These are phyloP conservation scores for Vigna hirtella DNA, from an alignment of 306 rosid species.

Conservation along the genomic window DNA sequence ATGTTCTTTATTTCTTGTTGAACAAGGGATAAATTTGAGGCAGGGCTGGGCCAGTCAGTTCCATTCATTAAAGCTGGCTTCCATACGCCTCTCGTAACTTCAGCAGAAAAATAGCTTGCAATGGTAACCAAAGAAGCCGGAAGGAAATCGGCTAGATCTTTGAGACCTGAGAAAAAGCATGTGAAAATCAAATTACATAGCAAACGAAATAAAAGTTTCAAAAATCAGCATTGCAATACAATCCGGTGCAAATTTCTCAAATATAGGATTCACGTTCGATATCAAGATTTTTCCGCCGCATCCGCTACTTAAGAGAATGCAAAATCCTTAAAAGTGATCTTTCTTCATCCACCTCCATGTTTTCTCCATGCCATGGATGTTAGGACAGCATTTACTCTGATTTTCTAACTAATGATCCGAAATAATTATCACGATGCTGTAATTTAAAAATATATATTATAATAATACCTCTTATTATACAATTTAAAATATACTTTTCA, in stretches of 20 bases:
- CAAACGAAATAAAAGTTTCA: constrained; percentile 39
- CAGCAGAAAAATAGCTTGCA: constrained; percentile 89
- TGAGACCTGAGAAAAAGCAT: constrained; percentile 71
- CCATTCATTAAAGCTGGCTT: constrained; percentile 96
- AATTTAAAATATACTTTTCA: too few relatives aligned
- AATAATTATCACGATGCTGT: too few relatives aligned
- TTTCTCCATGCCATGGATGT: too few relatives aligned
- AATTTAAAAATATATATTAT: too few relatives aligned
- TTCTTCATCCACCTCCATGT: too few relatives aligned
- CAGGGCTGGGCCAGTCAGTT: constrained; percentile 98
- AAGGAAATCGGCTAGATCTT: constrained; percentile 89
- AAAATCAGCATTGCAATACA: constrained; percentile 4
- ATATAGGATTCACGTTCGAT: constrained; percentile 3
- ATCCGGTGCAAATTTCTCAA: constrained; percentile 6
- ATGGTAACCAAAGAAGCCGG: constrained; percentile 92
- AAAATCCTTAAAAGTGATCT: background rate
- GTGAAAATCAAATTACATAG: constrained; percentile 36
- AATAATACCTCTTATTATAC: too few relatives aligned
- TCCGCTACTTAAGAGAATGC: background rate
- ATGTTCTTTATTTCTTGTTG: constrained; percentile 89
- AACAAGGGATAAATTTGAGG: constrained; percentile 79
- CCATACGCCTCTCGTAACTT: constrained; percentile 97
- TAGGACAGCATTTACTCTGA: too few relatives aligned
- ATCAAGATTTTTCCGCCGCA: background rate
- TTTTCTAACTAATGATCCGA: too few relatives aligned